Base-by-base conservation (phyloP, 2,329 filamentous ascomycete genomes). In the Monosporascus sp. region DNA sequence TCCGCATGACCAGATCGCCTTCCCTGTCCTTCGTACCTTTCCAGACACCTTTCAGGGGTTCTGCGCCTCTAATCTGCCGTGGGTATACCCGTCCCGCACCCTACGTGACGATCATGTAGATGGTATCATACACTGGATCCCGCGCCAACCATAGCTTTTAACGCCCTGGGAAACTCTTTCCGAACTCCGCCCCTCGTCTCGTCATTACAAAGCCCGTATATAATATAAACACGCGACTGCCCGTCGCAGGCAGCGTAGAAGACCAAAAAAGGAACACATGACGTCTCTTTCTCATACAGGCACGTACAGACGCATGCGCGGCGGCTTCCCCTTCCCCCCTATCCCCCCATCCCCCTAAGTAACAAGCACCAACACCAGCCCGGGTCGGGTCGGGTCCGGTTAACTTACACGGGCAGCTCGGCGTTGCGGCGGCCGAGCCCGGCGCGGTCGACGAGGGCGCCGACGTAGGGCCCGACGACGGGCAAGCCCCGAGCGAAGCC, bases 401-500 rank as follows among this genome's bases (percentile, higher is more conserved):
- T 8, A n/a, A 8, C 56, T 81, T 74, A 92, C 60, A 92, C 89
- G 46, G 88, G 89, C 63, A 96, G 71, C 66, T 94, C 89, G 38
- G 84, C 81, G 65, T 91, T 92, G 61, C 87, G 81, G 63, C 86
- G 78, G 6, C 60, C 83, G 38, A 89, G 73, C 0, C 89, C 87
- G 58, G 84, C 67, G 61, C 85, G 82, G 67, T 95, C 89, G 57
- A 96, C 78, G 3, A 78, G 79, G 60, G 82, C 75, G 54, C 89
- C 88, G 66, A 97, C 87, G 65, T 92, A 95, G 5, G 92, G 90
- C 3, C 93, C 93, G 6, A 97, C 77, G 7, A 97, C 79, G 0
- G 94, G 93, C 11, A 96, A 74, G 56, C 89, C 90, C 53, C 89
- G 85, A 39, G 90, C 89, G 66, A 97, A 96, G 17, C 89, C 84